phyloP scores from a whole-genome alignment of 2,329 filamentous ascomycete species.

The Colletotrichum liriopes region DNA sequence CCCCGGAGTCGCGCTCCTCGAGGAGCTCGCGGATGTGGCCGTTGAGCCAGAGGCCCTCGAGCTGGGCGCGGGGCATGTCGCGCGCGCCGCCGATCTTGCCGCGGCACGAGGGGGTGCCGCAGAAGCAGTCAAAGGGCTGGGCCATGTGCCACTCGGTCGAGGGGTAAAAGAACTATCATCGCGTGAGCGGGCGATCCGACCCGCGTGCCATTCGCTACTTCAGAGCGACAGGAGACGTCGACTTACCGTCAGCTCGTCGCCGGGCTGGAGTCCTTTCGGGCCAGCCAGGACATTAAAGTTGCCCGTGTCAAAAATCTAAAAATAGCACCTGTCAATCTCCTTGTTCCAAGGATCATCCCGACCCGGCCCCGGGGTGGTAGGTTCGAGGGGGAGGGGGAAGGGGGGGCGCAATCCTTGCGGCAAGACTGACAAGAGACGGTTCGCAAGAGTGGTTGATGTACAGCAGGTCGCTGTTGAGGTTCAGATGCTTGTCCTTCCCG shows the following conservation, averaged over 20 bases:
- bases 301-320: constrained; percentile 73
- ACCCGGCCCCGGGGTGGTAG: constrained; percentile 7
- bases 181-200: too few species aligned
- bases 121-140: constrained; percentile 79
- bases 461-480: constrained; percentile 76
- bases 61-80: constrained; percentile 68
- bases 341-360: constrained; percentile 20
- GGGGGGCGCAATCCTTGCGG: neutral
- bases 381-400: neutral
- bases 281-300: constrained; percentile 72
- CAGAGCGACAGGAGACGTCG: neutral
- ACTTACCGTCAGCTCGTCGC: constrained; percentile 72
- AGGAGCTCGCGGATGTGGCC: constrained; percentile 72
- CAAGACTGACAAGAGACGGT: constrained; percentile 71
- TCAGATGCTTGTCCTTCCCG: constrained; percentile 69
- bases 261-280: constrained; percentile 67
- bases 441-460: constrained; percentile 81
- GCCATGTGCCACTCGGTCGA: constrained; percentile 83
- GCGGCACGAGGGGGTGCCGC: constrained; percentile 70
- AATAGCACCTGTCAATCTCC: constrained; percentile 34
- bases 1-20: constrained; percentile 54
- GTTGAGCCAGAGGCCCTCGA: constrained; percentile 75
- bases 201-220: neutral
- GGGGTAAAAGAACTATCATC: constrained; percentile 78
- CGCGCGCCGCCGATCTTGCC: constrained; percentile 76